Conservation (phyloP, 2,329 filamentous ascomycete species). For the Diatrype stigma region DNA sequence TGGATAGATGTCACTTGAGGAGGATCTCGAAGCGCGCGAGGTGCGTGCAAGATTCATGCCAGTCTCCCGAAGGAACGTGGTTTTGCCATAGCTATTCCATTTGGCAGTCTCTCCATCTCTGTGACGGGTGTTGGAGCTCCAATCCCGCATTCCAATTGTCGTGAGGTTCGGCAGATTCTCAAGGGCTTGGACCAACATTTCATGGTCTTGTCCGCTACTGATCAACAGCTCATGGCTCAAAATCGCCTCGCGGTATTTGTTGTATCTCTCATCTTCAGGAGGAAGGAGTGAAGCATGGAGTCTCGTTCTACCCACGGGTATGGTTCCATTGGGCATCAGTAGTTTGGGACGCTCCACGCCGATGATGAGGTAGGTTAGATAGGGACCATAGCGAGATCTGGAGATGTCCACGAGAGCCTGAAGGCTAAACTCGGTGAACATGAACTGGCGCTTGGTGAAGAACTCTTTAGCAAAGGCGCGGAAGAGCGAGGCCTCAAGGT, state of each 20-base stretch:
- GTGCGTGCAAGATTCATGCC: too few species aligned
- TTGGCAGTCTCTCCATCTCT: too few species aligned
- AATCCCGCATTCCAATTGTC: too few species aligned
- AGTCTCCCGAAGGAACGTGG: conserved; percentile 33
- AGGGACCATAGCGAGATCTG: conserved; percentile 33
- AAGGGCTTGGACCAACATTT: too few species aligned
- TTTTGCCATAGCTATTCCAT: conserved; percentile 49
- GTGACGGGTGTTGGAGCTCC: too few species aligned
- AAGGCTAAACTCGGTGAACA: conserved; percentile 53
- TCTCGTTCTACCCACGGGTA: background rate
- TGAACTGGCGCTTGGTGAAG: conserved; percentile 64
- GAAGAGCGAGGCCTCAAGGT: conserved; percentile 50
- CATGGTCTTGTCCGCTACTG: too few species aligned
- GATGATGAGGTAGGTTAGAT: conserved; percentile 46
- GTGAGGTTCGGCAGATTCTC: too few species aligned
- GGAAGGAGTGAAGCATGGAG: too few species aligned
- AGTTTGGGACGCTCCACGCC: conserved; percentile 30
- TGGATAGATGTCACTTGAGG: conserved; percentile 14
- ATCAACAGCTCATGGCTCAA: too few species aligned
- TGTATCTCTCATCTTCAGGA: too few species aligned
- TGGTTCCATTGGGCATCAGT: background rate
- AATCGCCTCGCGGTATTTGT: too few species aligned
- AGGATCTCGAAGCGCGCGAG: background rate
- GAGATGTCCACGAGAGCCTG: conserved; percentile 46
- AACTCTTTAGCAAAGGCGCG: conserved; percentile 56